Evolutionary conservation across 2,329 filamentous ascomycete species (phyloP).

Genomic region (Truncatella angustata): DNA sequence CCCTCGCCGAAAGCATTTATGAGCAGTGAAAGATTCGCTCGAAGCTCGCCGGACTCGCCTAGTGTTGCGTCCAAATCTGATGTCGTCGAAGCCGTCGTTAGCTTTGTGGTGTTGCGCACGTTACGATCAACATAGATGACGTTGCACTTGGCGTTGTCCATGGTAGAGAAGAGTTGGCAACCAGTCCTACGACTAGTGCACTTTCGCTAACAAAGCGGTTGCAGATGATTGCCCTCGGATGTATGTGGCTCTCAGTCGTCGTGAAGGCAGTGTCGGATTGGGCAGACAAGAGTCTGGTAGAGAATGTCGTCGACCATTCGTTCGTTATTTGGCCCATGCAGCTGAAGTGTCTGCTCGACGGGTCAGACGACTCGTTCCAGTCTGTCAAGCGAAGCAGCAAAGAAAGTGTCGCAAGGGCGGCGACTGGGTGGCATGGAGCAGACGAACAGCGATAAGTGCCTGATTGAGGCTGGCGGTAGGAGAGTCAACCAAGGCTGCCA

Average conservation of each 20-base stretch:
- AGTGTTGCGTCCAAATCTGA: conserved; percentile 34
- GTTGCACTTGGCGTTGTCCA: conserved; percentile 57
- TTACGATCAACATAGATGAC: conserved; percentile 60
- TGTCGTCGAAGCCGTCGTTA: conserved; percentile 25
- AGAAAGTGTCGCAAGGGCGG: background rate
- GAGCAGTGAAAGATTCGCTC: conserved; percentile 46
- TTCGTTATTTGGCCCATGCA: background rate
- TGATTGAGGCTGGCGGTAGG: background rate
- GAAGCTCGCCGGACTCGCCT: conserved; percentile 33
- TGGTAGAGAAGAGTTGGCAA: conserved; percentile 52
- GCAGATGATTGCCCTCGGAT: no score
- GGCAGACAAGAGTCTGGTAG: conserved; percentile 3
- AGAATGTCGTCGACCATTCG: background rate
- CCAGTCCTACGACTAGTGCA: conserved; percentile 61
- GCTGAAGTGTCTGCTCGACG: background rate
- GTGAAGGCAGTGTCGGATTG: background rate
- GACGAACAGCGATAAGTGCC: background rate
- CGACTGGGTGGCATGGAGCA: background rate
- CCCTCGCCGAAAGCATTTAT: conserved; percentile 55
- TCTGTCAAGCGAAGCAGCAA: background rate
- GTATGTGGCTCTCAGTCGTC: conserved; percentile 11
- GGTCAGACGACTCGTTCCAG: background rate
- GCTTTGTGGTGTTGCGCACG: conserved; percentile 44
- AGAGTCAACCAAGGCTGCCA: background rate
- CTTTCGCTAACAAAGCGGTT: conserved; percentile 38